A percentile compares a stretch with the other conserved stretches of the same genome.
These are phyloP conservation scores for Cutaneotrichosporon dermatis DNA, from an alignment of 1,284 basidiomycete species.

Conservation along the genomic window DNA sequence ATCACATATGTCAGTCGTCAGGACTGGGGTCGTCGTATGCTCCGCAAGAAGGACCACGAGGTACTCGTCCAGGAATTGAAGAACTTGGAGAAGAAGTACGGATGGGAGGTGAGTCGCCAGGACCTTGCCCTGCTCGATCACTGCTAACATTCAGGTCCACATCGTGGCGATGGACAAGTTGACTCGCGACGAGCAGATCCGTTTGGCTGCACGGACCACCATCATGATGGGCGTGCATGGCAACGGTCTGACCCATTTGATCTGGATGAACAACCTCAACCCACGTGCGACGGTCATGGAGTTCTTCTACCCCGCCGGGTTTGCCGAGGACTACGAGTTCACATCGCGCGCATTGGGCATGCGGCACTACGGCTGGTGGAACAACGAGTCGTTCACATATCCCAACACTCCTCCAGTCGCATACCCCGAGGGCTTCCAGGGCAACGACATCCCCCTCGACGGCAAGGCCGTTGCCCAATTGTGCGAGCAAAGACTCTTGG, in stretches of 20 bases:
- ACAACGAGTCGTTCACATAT: conserved; percentile 61
- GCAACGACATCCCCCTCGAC: conserved; percentile 55
- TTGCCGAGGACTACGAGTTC: conserved; percentile 71
- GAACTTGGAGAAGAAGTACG: conserved; percentile 63
- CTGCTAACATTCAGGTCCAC: conserved; percentile 53
- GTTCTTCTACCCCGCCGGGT: conserved; percentile 57
- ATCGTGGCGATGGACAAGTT: conserved; percentile 76
- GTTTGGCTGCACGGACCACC: conserved; percentile 71
- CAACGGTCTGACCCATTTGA: conserved; percentile 67
- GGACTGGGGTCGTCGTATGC: conserved; percentile 69
- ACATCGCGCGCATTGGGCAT: conserved; percentile 63
- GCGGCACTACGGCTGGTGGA: conserved; percentile 72
- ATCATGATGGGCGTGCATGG: conserved; percentile 76
- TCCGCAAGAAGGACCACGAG: conserved; percentile 48
- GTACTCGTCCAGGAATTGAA: conserved; percentile 50
- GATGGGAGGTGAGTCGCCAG: conserved; percentile 59
- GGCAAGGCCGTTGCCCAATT: conserved; percentile 48
- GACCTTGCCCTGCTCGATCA: too few species aligned
- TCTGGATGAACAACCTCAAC: conserved; percentile 62
- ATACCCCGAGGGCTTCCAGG: conserved; percentile 50
- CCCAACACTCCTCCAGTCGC: conserved; percentile 53
- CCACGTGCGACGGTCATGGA: conserved; percentile 57
- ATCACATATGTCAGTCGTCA: conserved; percentile 85
- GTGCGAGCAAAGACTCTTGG: conserved; percentile 41
- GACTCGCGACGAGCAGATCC: conserved; percentile 69